Base-by-base conservation (phyloP, 768 basidiomycete species). In the Leccinum subgranulosum region DNA sequence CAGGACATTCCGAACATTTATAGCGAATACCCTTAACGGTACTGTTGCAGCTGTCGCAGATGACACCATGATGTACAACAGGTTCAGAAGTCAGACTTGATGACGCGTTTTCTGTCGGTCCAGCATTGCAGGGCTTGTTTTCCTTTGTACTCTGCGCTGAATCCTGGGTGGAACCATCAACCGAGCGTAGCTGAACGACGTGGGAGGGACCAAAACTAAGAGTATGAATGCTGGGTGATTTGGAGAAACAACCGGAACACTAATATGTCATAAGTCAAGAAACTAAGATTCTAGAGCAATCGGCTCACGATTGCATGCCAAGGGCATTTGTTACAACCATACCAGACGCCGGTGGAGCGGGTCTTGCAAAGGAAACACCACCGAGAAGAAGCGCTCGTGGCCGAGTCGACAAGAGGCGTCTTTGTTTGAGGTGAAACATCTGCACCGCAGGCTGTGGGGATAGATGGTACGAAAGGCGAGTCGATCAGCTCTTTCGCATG, bases 1-100 rank as follows among this genome's bases (percentile, higher is more conserved):
- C 79, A 49, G 79, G 76, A 69, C 91, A 93, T 62, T 90, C 87
- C 21, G 90, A 71, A 65, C 92, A 94, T 71, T 93, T 94, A 70
- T 90, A 85, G 46, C 92, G 79, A 54, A 84, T 68, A 11, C 91
- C 92, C 55, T 80, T 74, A 39, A 93, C 77, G 4, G 71, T 79
- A 21, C 71, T 62, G 6, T 78, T 61, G 70, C 92, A 94, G 15
- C 63, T 64, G 69, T 94, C 88, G 69, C 92, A 94, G 9, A 77
- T 48, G n/a, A 90, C 73, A 28, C 80, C 80, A 31, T 51, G 66
- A 67, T 91, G 88, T 39, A 86, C 61, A 25, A 58, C 25, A 34
- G 31, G n/a, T 51, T 59, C 48, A 41, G 41, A 21, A 25, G 25
- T 21, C 10, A 17, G 15, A 15, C 27, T 10, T 15, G 51, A 28